Conservation (phyloP, 345 rosid genomes). For the Salix purpurea region DNA sequence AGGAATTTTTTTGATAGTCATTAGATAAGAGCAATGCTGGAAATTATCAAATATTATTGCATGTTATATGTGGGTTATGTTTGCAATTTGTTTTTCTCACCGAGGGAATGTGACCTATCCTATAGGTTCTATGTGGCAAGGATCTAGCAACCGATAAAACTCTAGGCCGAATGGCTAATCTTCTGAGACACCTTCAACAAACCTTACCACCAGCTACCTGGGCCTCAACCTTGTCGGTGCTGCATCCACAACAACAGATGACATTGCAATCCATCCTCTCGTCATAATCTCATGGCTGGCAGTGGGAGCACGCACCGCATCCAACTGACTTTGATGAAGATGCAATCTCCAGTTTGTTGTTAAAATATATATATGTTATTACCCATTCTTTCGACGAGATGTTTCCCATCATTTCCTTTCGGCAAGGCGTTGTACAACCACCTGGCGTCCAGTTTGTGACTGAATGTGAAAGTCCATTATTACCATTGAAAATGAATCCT, state of each 20-base stretch:
- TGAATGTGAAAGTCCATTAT: conserved; percentile 20
- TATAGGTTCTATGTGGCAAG: conserved; percentile 84
- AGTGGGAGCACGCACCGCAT: background rate
- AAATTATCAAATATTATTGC: background rate
- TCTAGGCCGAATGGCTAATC: conserved; percentile 65
- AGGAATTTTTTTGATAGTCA: background rate
- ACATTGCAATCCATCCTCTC: conserved; percentile 92
- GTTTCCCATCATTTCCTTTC: conserved; percentile 22
- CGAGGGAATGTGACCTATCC: background rate
- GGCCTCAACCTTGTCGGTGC: conserved; percentile 83
- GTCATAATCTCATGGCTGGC: conserved; percentile 26
- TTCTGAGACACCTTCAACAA: conserved; percentile 89
- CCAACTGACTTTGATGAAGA: conserved; percentile 13
- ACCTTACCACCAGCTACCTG: conserved; percentile 85
- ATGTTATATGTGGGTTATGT: background rate
- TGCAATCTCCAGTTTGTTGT: conserved; percentile 24
- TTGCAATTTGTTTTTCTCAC: background rate
- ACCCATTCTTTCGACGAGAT: conserved; percentile 40
- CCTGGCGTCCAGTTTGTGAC: conserved; percentile 23
- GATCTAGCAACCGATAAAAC: conserved; percentile 92
- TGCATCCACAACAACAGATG: conserved; percentile 94
- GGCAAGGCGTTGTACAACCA: conserved; percentile 36
- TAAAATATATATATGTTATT: conserved; percentile 19
- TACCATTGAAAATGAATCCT: conserved; percentile 26
- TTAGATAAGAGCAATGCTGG: background rate